Conservation (phyloP, 2,329 filamentous ascomycete species). For the Blastomyces gilchristii region DNA sequence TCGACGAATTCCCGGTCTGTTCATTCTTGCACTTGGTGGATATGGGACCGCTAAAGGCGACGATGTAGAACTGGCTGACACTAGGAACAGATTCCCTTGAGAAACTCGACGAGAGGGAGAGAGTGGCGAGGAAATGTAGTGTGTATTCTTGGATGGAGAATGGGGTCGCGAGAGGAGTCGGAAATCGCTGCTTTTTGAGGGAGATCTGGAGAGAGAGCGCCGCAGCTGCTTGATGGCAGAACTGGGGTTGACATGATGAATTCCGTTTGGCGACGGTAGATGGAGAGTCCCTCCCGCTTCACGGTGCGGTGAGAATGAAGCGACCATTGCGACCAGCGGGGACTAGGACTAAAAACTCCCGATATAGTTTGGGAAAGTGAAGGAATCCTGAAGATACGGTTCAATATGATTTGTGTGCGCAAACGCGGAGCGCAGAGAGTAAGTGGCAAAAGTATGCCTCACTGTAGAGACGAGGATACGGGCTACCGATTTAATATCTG, state of each 20-base stretch:
- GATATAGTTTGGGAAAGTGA: neutral
- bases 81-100: conserved; percentile 45
- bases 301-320: conserved; percentile 41
- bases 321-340: conserved; percentile 29
- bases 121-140: conserved; percentile 43
- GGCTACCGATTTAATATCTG: conserved; percentile 1
- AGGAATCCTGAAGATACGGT: neutral
- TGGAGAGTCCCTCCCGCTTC: conserved; percentile 66
- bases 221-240: conserved; percentile 72
- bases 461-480: neutral
- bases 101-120: conserved; percentile 47
- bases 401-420: neutral
- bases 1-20: conserved; percentile 35
- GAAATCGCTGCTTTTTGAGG: conserved; percentile 67
- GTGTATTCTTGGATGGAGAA: conserved; percentile 40
- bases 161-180: conserved; percentile 48
- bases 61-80: conserved; percentile 35
- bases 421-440: neutral
- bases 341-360: neutral
- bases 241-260: conserved; percentile 71
- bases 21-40: conserved; percentile 55
- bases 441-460: neutral
- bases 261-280: conserved; percentile 73
- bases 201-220: conserved; percentile 84
- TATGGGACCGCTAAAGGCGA: conserved; percentile 55